phyloP scores from a whole-genome alignment of 2,329 filamentous ascomycete species.

The Aspergillus piperis region DNA sequence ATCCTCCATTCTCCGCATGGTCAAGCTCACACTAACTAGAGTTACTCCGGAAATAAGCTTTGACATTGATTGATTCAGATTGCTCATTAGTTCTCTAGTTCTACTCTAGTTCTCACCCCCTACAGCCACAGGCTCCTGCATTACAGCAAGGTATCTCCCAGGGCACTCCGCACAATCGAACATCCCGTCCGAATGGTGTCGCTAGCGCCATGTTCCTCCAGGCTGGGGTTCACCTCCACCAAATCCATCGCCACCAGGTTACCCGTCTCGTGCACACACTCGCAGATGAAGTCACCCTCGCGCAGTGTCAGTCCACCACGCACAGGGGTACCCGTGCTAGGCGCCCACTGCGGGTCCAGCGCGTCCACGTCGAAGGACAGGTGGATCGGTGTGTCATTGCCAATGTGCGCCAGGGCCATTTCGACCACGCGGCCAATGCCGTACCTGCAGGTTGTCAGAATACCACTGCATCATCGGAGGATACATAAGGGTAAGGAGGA shows the following conservation, averaged over 20 bases:
- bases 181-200: slow-evolving; percentile 91
- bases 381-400: slow-evolving; percentile 91
- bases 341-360: slow-evolving; percentile 92
- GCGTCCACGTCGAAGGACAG: slow-evolving; percentile 97
- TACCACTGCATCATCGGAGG: background rate
- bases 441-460: slow-evolving; percentile 55
- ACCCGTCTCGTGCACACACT: slow-evolving; percentile 77
- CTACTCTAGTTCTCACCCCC: too few relatives aligned
- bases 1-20: too few relatives aligned
- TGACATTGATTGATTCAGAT: too few relatives aligned
- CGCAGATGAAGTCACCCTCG: slow-evolving; percentile 96
- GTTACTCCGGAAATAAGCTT: too few relatives aligned
- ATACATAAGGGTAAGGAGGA: background rate
- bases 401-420: slow-evolving; percentile 96
- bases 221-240: slow-evolving; percentile 76
- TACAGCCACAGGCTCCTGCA: too few relatives aligned
- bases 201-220: slow-evolving; percentile 69
- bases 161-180: slow-evolving; percentile 84
- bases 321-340: slow-evolving; percentile 92
- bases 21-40: too few relatives aligned
- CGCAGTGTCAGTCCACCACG: slow-evolving; percentile 88
- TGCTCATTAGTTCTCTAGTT: too few relatives aligned
- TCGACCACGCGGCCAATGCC: slow-evolving; percentile 96
- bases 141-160: slow-evolving; percentile 85
- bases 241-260: slow-evolving; percentile 77